Conservation (phyloP, 2,329 filamentous ascomycete species). For the Pestalotiopsis sp. region DNA sequence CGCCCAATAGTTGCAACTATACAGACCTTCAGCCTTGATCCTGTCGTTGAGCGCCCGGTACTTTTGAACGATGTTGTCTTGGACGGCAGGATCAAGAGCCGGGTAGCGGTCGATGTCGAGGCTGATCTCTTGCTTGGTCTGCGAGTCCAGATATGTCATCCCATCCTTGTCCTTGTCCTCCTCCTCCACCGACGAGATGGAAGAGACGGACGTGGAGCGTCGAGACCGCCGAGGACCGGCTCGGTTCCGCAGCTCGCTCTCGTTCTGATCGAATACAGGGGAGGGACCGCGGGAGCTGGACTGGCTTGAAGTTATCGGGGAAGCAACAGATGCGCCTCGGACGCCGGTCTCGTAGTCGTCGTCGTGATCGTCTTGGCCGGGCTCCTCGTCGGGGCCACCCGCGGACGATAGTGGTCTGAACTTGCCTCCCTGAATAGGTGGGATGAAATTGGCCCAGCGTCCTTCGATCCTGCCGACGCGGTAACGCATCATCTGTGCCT, state of each 20-base stretch:
- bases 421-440: constrained; percentile 87
- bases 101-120: constrained; percentile 83
- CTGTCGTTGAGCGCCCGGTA: constrained; percentile 78
- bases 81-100: constrained; percentile 70
- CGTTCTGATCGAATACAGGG: constrained; percentile 49
- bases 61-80: constrained; percentile 75
- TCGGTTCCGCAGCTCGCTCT: constrained; percentile 34
- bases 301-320: constrained; percentile 46
- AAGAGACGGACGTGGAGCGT: constrained; percentile 58
- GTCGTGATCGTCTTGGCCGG: background rate
- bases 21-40: constrained; percentile 76
- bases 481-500: constrained; percentile 76
- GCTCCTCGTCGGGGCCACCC: constrained; percentile 25
- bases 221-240: constrained; percentile 20
- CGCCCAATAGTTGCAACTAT: constrained; percentile 79
- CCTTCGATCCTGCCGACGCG: constrained; percentile 83
- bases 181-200: constrained; percentile 56
- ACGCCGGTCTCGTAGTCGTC: constrained; percentile 31
- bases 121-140: constrained; percentile 74
- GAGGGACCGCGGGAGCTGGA: constrained; percentile 56
- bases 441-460: constrained; percentile 83
- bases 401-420: constrained; percentile 57
- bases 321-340: constrained; percentile 23
- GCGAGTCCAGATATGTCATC: constrained; percentile 70
- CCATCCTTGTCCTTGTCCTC: constrained; percentile 38